Base-by-base conservation (phyloP, 2,329 filamentous ascomycete genomes). In the Beauveria varroae region DNA sequence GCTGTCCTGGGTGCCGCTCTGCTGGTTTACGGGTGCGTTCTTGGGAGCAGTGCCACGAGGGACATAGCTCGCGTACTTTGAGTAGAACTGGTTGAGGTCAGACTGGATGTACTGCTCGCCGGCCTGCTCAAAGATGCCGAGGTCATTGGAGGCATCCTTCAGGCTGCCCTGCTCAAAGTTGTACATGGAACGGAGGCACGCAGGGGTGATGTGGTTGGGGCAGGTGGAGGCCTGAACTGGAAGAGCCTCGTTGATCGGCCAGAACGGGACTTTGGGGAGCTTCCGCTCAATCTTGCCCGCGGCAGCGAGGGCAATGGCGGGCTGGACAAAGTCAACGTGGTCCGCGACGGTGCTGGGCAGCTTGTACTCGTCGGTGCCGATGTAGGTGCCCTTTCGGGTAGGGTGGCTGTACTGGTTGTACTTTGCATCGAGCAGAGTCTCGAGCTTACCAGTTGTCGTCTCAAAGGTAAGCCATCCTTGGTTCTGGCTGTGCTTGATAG, bases 401-500 rank as follows among this genome's bases (percentile, higher is more conserved):
- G 44, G 64, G 65, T 82, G 77, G 64, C 75, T 71, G 67, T 80
- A 83, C 50, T 78, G 68, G 64, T 82, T 76, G 67, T 82, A 84
- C 63, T 81, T 73, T 4, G 55, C 16, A 16, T 58, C 46, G 28
- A 58, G 55, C 9, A 58, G 46, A 18, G 70, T 67, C 67, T 85
- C 82, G 10, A 78, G 76, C 46, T 64, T 41, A 40, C 59, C 54
- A 12, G 57, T 57, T 12, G 57, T 62, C 4, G 64, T 56, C 26
- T 64, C 54, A 49, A 66, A 66, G 30, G 61, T 47, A 10, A 66
- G 40, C 64, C 82, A 85, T 60, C 78, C 77, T 50, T 78, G 75
- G n/a, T 78, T 78, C 40, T 75, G 72, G 0, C 82, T 81, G 49
- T 81, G 76, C 47, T 72, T 72, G 56, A 86, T 73, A 6, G 80